A percentile compares a stretch with the other conserved stretches of the same genome.
Conservation (phyloP, 169 alveolate species). For the Babesia microti region DNA sequence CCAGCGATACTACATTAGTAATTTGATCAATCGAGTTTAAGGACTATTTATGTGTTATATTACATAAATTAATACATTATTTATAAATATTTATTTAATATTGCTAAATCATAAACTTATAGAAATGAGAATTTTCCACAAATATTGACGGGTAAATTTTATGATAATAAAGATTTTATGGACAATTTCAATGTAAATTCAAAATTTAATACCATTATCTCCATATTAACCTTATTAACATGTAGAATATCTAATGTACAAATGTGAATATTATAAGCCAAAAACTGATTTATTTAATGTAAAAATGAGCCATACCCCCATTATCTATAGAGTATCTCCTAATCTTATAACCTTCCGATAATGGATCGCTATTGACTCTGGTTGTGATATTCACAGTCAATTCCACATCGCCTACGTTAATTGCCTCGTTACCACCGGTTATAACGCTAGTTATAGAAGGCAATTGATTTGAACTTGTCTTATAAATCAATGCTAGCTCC, state of each 20-base stretch:
- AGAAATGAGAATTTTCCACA: background rate
- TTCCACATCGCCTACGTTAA: constrained; percentile 51
- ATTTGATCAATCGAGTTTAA: background rate
- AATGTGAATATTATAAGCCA: background rate
- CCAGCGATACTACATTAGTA: background rate
- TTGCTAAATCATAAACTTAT: background rate
- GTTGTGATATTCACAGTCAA: constrained; percentile 52
- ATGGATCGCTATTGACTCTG: constrained; percentile 26
- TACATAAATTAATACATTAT: background rate
- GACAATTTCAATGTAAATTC: background rate
- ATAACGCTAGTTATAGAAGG: constrained; percentile 31
- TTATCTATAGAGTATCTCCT: constrained; percentile 55
- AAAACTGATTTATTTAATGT: constrained; percentile 1
- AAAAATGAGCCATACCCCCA: constrained; percentile 34
- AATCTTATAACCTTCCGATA: constrained; percentile 55
- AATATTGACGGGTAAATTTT: background rate
- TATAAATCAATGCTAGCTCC: no score
- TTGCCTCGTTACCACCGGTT: no score
- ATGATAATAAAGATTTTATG: background rate
- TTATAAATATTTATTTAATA: background rate
- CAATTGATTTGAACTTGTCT: constrained; percentile 12
- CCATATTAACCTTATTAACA: background rate
- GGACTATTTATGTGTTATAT: background rate
- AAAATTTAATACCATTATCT: constrained; percentile 1
- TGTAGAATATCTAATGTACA: background rate